Evolutionary conservation across 371 early-diverging fungal species (phyloP).

Genomic region (Parasitella parasitica): DNA sequence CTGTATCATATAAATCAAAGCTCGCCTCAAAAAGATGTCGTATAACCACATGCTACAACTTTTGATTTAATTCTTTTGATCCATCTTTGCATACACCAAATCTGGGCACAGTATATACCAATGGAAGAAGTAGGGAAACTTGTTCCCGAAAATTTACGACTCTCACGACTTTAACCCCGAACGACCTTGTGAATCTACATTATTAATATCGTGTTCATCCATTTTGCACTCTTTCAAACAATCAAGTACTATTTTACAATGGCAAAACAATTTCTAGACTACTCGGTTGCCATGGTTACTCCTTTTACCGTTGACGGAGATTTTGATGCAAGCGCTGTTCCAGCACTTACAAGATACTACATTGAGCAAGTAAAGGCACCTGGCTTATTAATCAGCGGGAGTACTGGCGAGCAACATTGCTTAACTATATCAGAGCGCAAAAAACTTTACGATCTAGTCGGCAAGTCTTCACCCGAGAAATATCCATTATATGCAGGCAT

Average conservation of each 20-base stretch:
- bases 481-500: constrained; percentile 33
- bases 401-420: constrained; percentile 37
- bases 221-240: neutral
- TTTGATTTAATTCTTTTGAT: too few species aligned
- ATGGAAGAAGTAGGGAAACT: too few species aligned
- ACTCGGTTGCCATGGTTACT: constrained; percentile 30
- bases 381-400: constrained; percentile 31
- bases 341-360: constrained; percentile 24
- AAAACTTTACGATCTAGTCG: constrained; percentile 15
- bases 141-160: too few species aligned
- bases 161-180: too few species aligned
- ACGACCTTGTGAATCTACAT: too few species aligned
- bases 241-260: neutral
- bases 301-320: constrained; percentile 25
- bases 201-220: neutral
- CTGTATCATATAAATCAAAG: too few species aligned
- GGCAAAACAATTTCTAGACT: constrained; percentile 18
- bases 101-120: too few species aligned
- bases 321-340: constrained; percentile 21
- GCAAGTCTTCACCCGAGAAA: neutral
- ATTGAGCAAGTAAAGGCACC: constrained; percentile 19
- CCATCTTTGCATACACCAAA: too few species aligned
- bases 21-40: too few species aligned
- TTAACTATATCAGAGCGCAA: constrained; percentile 30
- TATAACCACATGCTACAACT: too few species aligned